These are phyloP conservation scores for Sporothrix pseudoabietina DNA, from an alignment of 2,329 filamentous ascomycete genomes.

Conservation along the genomic window DNA sequence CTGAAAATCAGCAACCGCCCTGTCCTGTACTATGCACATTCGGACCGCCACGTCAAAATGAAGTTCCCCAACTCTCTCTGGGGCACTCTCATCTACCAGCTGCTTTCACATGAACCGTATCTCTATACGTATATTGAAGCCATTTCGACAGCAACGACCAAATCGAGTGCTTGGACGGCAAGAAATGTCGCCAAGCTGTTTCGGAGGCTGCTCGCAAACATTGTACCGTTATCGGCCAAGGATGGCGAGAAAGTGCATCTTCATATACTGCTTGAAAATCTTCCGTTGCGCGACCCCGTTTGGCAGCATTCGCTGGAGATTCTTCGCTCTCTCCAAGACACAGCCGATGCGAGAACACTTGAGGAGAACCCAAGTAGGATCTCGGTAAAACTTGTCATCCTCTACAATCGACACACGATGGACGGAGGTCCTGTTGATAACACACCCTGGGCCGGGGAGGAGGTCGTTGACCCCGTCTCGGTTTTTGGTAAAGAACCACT, in stretches of 20 bases:
- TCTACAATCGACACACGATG: background rate
- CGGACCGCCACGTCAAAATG: background rate
- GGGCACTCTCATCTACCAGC: conserved; percentile 2
- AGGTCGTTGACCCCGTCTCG: background rate
- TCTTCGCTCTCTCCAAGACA: background rate
- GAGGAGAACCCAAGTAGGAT: background rate
- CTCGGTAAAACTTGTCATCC: background rate
- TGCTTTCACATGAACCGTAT: background rate
- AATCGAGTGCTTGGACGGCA: background rate
- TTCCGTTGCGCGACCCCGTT: background rate
- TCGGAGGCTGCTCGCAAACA: background rate
- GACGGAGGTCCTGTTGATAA: no score
- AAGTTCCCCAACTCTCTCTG: background rate
- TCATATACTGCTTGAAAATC: background rate
- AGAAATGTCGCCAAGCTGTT: background rate
- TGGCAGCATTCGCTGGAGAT: background rate
- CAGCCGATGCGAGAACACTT: background rate
- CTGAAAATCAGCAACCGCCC: background rate
- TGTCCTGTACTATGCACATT: conserved; percentile 2
- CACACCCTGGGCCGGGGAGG: background rate
- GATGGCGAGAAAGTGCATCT: background rate
- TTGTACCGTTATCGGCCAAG: background rate
- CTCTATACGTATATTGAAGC: background rate
- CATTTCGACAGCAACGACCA: background rate
- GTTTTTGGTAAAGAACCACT: conserved; percentile 1